phyloP scores from a whole-genome alignment of 2,329 filamentous ascomycete species.

The Beauveria varroae region DNA sequence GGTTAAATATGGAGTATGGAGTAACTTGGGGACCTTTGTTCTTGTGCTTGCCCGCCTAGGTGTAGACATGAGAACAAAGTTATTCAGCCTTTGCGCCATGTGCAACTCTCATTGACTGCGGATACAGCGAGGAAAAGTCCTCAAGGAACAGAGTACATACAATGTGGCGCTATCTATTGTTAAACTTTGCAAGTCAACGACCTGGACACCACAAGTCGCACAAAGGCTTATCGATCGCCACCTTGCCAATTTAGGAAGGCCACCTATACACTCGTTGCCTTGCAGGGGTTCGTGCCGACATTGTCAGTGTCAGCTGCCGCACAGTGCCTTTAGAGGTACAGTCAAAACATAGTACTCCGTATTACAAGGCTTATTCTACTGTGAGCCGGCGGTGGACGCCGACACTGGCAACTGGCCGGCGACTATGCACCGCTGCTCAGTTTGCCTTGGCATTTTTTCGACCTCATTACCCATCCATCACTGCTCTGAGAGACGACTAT shows the following conservation, averaged over 20 bases:
- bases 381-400: not conserved
- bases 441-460: not conserved
- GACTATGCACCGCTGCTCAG: not conserved
- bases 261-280: slow-evolving; percentile 9
- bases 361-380: not conserved
- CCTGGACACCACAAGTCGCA: not conserved
- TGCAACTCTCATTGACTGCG: not conserved
- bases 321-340: not conserved
- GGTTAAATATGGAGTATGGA: no score
- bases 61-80: not conserved
- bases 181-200: not conserved
- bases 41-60: not conserved
- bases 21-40: no score
- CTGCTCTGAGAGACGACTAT: not conserved
- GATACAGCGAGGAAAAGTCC: no score
- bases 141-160: not conserved
- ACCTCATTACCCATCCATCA: not conserved
- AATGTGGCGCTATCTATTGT: not conserved
- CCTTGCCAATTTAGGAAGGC: slow-evolving; percentile 4
- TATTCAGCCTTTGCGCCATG: not conserved
- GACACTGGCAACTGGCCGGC: not conserved
- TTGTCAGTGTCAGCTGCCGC: not conserved
- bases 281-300: not conserved
- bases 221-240: not conserved
- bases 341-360: not conserved